phyloP scores from a whole-genome alignment of 2,329 filamentous ascomycete genomes.

The Neonectria faginata region DNA sequence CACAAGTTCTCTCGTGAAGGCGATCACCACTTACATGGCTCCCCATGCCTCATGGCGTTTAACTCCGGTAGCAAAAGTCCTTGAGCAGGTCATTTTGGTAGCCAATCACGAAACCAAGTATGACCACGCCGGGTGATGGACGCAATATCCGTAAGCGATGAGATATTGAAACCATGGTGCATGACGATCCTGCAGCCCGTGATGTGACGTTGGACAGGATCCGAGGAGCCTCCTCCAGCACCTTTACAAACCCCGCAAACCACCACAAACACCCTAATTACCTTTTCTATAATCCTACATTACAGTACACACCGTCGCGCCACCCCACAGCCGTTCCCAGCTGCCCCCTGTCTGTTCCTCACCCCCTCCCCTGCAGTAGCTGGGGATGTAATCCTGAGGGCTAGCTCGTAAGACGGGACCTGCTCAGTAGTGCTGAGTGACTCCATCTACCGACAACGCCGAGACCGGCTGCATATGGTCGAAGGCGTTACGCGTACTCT shows the following conservation, averaged over 20 bases:
- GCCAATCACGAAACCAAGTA: background rate
- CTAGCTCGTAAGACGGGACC: background rate
- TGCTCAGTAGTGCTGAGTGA: background rate
- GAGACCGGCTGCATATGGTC: background rate
- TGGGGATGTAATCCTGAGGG: background rate
- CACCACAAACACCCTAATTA: background rate
- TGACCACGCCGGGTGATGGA: background rate
- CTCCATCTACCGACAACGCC: background rate
- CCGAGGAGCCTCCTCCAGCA: background rate
- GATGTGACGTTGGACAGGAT: background rate
- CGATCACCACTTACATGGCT: no score
- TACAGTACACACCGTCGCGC: no score
- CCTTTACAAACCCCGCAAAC: background rate
- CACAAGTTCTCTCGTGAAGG: background rate
- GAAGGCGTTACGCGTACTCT: background rate
- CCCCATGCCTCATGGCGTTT: background rate
- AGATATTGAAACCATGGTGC: background rate
- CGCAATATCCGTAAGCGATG: background rate
- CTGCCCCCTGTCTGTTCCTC: background rate
- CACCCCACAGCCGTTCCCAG: background rate
- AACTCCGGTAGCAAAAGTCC: background rate
- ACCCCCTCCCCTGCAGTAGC: background rate
- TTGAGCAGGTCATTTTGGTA: background rate
- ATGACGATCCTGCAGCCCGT: background rate
- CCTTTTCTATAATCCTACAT: no score